phyloP scores from a whole-genome alignment of 139 green algal genomes.

The Mesotaenium endlicherianum region DNA sequence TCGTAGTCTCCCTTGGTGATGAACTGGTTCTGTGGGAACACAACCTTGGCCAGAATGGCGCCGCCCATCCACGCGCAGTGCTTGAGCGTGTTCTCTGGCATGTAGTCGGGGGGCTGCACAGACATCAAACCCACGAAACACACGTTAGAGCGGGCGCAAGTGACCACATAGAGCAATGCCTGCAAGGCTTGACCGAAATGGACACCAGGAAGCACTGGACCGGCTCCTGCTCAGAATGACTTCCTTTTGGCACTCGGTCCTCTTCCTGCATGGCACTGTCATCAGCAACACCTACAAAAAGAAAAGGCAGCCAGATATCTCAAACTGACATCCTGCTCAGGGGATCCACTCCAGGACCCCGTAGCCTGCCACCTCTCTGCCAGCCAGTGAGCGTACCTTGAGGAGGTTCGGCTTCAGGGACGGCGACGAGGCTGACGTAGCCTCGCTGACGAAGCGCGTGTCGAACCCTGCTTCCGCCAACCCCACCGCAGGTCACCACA shows the following conservation, averaged over 20 bases:
- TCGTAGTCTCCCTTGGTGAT: conserved; percentile 85
- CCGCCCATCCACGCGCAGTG: conserved; percentile 80
- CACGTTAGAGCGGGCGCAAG: background rate
- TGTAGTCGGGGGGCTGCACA: conserved; percentile 67
- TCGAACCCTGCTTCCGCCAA: conserved; percentile 34
- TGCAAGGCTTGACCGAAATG: background rate
- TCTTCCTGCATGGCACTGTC: too few species aligned
- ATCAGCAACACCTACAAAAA: too few species aligned
- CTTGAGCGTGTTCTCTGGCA: conserved; percentile 62
- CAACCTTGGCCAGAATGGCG: conserved; percentile 77
- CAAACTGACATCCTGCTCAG: too few species aligned
- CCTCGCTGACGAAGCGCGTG: conserved; percentile 8
- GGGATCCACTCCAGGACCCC: too few species aligned
- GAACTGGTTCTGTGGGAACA: conserved; percentile 71
- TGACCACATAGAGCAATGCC: too few species aligned
- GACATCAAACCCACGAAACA: background rate
- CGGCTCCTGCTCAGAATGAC: background rate
- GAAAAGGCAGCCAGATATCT: too few species aligned
- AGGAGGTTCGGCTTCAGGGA: conserved; percentile 45
- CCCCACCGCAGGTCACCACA: too few species aligned
- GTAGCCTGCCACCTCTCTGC: too few species aligned
- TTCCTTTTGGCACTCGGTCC: too few species aligned
- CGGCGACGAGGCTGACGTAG: background rate
- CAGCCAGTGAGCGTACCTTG: conserved; percentile 43
- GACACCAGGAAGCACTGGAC: background rate